Conservation (phyloP, 2,329 filamentous ascomycete species). For the Alternaria sp. region DNA sequence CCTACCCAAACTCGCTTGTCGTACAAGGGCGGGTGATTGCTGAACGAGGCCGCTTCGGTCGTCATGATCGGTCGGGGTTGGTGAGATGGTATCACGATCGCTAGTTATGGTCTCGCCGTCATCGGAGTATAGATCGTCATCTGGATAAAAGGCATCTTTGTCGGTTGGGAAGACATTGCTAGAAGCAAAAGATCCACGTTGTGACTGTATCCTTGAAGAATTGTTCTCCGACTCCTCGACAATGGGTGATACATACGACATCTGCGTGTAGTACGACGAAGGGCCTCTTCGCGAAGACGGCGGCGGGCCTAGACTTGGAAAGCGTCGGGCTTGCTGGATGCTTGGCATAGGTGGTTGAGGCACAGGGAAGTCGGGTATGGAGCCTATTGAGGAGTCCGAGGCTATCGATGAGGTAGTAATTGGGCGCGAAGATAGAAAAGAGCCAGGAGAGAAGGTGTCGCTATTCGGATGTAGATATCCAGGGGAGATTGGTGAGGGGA, state of each 20-base stretch:
- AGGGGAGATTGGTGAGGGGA: conserved; percentile 31
- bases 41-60: conserved; percentile 52
- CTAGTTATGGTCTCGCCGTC: conserved; percentile 51
- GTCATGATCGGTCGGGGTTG: conserved; percentile 42
- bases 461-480: conserved; percentile 42
- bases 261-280: conserved; percentile 59
- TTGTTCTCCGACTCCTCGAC: conserved; percentile 59
- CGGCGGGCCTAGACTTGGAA: conserved; percentile 58
- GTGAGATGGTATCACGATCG: conserved; percentile 43
- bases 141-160: conserved; percentile 53
- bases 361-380: conserved; percentile 55
- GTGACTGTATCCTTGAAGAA: conserved; percentile 53
- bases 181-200: conserved; percentile 57
- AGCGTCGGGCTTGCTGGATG: conserved; percentile 49
- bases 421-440: conserved; percentile 43
- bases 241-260: conserved; percentile 59
- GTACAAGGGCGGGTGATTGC: conserved; percentile 40
- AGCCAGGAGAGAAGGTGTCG: conserved; percentile 46
- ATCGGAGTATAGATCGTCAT: conserved; percentile 49
- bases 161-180: conserved; percentile 59
- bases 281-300: conserved; percentile 59
- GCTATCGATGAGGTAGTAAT: conserved; percentile 51
- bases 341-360: conserved; percentile 46
- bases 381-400: conserved; percentile 53
- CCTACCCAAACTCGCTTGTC: conserved; percentile 60